Base-by-base conservation (phyloP, 1,284 basidiomycete genomes). In the Pseudozyma hubeiensis region DNA sequence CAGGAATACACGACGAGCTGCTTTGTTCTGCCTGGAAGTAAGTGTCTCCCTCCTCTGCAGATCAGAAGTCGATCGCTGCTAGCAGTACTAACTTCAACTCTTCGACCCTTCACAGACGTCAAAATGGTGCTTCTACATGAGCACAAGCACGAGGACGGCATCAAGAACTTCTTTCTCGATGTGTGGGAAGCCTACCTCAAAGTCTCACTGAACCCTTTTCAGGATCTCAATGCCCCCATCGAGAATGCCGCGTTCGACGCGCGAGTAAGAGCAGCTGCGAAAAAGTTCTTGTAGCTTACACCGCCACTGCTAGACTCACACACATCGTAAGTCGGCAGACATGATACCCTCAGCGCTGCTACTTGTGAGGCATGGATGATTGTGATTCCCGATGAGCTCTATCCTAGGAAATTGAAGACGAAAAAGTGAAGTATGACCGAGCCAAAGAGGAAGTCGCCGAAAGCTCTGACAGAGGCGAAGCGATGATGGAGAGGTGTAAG, bases 361-460 rank as follows among this genome's bases (percentile, higher is more conserved):
- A 24, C 2, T 24, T 24, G 24, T 24, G 24, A 24, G 24, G 24
- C 24, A 24, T 24, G 9, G 35, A 14, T 14, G 14, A 37, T 14
- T 5, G 35, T 37, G 35, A 37, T 37, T 37, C 14, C 35, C 8
- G 9, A 37, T 16, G 4, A 17, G 37, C 19, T 37, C 55, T 69
- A 93, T 77, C 92, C 92, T 8, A 93, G 88, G 88, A 97, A 99
- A 87, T 97, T 98, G 89, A 91, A 97, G 58, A 97, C 94, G 84
- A 99, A 99, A 87, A 98, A 96, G 86, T 99, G 96, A 53, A 99
- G 88, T 45, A 98, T 90, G 67, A 99, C 90, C 1, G 94, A 96
- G 16, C 94, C 95, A 53, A 97, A 87, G 33, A 93, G 91, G 82
- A 97, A 99, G 84, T 99, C 97, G 46, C 92, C 94, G 81, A 99